Evolutionary conservation across 768 basidiomycete species (phyloP).

Genomic region (Leccinum subtestaceum): DNA sequence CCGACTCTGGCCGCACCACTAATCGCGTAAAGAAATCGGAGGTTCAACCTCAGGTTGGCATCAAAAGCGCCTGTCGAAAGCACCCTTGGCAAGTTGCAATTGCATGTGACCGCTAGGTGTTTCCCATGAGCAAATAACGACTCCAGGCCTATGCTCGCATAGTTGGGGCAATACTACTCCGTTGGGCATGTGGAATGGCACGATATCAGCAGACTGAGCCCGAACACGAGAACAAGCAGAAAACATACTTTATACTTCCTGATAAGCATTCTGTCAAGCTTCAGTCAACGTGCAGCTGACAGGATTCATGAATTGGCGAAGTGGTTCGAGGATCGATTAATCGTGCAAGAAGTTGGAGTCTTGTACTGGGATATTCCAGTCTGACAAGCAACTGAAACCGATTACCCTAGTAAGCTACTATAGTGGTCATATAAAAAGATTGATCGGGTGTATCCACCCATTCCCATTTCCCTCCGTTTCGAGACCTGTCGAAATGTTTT

Average conservation of each 20-base stretch:
- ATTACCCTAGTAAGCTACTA: too few relatives aligned
- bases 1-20: neutral
- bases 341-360: neutral
- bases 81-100: too few relatives aligned
- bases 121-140: neutral
- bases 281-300: neutral
- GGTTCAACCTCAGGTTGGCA: neutral
- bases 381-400: too few relatives aligned
- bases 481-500: neutral
- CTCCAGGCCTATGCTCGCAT: neutral
- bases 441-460: neutral
- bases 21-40: neutral
- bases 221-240: neutral
- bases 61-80: neutral
- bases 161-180: neutral
- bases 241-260: neutral
- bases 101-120: neutral
- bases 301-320: neutral
- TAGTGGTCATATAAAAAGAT: too few relatives aligned
- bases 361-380: neutral
- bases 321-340: neutral
- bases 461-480: neutral
- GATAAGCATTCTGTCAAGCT: neutral
- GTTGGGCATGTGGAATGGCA: neutral
- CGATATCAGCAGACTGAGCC: neutral